These are phyloP conservation scores for Malus orientalis DNA, from an alignment of 306 rosid genomes.

Conservation along the genomic window DNA sequence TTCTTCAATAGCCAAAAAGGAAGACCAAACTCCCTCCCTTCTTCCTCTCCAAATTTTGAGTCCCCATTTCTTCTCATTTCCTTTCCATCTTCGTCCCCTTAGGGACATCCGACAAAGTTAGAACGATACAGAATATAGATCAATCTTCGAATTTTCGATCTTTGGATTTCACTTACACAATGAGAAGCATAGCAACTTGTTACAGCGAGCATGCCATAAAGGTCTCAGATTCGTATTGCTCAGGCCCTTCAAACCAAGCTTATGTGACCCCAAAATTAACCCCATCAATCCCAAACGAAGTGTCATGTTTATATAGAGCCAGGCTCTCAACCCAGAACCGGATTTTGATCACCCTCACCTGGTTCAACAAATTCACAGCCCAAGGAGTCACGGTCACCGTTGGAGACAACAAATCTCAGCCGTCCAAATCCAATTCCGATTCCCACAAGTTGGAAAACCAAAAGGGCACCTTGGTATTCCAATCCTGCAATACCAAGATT, in stretches of 20 bases:
- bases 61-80: background rate
- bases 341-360: constrained; percentile 37
- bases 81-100: background rate
- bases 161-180: background rate
- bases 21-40: constrained; percentile 8
- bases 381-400: constrained; percentile 39
- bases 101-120: background rate
- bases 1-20: constrained; percentile 14
- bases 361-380: constrained; percentile 40
- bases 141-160: background rate
- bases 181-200: constrained; percentile 82
- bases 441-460: constrained; percentile 16
- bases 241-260: constrained; percentile 50
- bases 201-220: constrained; percentile 78
- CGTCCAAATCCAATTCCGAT: constrained; percentile 1
- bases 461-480: constrained; percentile 40
- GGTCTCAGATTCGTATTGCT: constrained; percentile 80
- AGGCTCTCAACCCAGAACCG: constrained; percentile 30
- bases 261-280: constrained; percentile 38
- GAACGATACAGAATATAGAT: background rate
- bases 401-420: background rate
- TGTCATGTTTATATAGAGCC: constrained; percentile 47
- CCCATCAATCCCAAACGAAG: constrained; percentile 39
- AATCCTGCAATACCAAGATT: constrained; percentile 10
- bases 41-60: background rate